These are phyloP conservation scores for Reutealis trisperma DNA, from an alignment of 345 rosid genomes.

Conservation along the genomic window DNA sequence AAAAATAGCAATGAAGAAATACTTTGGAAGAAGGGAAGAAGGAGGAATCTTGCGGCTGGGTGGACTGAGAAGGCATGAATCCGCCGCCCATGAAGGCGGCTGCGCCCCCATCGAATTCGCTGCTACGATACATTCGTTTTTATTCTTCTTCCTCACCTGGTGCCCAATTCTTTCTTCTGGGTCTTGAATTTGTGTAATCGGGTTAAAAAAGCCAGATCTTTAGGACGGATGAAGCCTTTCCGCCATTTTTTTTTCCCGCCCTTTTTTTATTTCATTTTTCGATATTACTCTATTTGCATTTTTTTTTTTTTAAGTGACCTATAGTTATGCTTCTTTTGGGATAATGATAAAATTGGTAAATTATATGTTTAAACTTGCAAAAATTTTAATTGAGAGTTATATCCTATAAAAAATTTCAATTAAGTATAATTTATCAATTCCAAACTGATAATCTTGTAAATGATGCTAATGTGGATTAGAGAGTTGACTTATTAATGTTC, in stretches of 20 bases:
- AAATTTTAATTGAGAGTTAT: no score
- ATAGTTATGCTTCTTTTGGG: no score
- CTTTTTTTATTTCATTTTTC: no score
- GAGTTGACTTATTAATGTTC: no score
- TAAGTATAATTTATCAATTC: no score
- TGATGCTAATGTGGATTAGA: no score
- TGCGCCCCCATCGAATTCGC: slow-evolving; percentile 64
- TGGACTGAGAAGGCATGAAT: slow-evolving; percentile 80
- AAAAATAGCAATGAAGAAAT: not conserved
- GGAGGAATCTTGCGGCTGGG: slow-evolving; percentile 49
- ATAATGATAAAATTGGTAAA: no score
- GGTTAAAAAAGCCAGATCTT: not conserved
- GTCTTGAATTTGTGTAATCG: not conserved
- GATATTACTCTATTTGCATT: no score
- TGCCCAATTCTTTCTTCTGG: not conserved
- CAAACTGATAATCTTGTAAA: no score
- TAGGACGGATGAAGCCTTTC: not conserved
- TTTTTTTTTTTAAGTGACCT: no score
- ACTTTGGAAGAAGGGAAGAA: slow-evolving; percentile 53
- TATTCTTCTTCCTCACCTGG: not conserved
- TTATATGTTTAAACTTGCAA: no score
- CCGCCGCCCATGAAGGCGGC: slow-evolving; percentile 91
- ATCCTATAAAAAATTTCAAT: no score
- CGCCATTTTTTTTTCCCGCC: slow-evolving; percentile 2
- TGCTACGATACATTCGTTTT: slow-evolving; percentile 50